Percentiles rank a stretch among this genome's conserved stretches.
These are phyloP conservation scores for Hondaea fermentalgiana DNA, from an alignment of 108 stramenopile species.

Conservation along the genomic window DNA sequence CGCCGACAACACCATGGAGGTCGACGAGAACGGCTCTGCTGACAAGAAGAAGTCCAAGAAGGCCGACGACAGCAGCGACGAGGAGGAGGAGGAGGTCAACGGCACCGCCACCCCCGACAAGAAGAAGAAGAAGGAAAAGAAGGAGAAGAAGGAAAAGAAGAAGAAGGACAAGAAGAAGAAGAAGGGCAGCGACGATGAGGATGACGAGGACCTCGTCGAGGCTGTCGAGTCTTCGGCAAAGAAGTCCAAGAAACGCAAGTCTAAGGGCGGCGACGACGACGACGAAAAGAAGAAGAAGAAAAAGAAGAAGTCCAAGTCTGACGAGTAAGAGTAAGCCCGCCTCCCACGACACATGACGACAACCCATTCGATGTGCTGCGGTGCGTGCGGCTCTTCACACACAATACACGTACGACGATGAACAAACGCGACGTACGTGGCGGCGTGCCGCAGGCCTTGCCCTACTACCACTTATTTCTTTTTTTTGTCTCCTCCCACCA, in stretches of 20 bases:
- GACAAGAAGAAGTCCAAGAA: slow-evolving; percentile 49
- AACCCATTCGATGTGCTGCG: too few relatives aligned
- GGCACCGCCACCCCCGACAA: slow-evolving; percentile 46
- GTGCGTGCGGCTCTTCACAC: too few relatives aligned
- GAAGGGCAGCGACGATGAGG: neutral
- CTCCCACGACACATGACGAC: neutral
- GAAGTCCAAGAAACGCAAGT: slow-evolving; percentile 14
- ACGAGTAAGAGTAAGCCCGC: neutral
- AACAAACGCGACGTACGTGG: too few relatives aligned
- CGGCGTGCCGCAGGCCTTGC: too few relatives aligned
- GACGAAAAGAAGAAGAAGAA: slow-evolving; percentile 24
- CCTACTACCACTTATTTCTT: too few relatives aligned
- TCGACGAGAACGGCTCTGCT: slow-evolving; percentile 38
- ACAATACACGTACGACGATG: too few relatives aligned
- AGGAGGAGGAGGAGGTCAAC: slow-evolving; percentile 45
- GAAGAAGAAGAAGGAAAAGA: slow-evolving; percentile 46
- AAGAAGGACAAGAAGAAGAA: neutral
- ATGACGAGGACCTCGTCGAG: neutral
- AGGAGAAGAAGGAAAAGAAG: slow-evolving; percentile 27
- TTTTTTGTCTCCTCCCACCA: too few relatives aligned
- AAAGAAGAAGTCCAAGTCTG: slow-evolving; percentile 17
- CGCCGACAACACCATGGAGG: slow-evolving; percentile 67
- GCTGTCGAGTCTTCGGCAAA: neutral
- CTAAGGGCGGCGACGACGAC: neutral
- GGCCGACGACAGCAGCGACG: slow-evolving; percentile 26